A percentile compares a stretch with the other conserved stretches of the same genome.
phyloP scores from a whole-genome alignment of 306 rosid genomes.

The Gleditsia sinensis region DNA sequence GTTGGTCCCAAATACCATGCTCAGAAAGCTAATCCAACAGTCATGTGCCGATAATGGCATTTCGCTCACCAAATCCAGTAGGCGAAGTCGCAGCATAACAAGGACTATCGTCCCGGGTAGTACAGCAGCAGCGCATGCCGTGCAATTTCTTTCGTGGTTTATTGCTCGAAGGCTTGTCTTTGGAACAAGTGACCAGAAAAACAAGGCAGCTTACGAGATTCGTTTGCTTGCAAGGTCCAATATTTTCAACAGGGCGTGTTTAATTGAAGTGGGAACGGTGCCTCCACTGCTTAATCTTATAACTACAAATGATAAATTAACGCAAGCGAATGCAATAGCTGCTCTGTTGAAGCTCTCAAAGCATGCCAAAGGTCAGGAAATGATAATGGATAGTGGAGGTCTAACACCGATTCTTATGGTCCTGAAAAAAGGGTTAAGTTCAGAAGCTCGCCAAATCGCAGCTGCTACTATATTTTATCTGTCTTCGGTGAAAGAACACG shows the following conservation, averaged over 20 bases:
- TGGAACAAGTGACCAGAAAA: slow-evolving; percentile 53
- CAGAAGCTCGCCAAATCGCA: slow-evolving; percentile 65
- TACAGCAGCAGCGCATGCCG: slow-evolving; percentile 51
- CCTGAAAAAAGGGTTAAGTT: slow-evolving; percentile 51
- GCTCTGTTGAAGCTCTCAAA: slow-evolving; percentile 81
- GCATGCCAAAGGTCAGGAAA: slow-evolving; percentile 50
- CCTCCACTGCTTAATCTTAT: slow-evolving; percentile 58
- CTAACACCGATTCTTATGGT: slow-evolving; percentile 44
- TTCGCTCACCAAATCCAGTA: slow-evolving; percentile 13
- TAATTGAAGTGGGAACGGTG: slow-evolving; percentile 61
- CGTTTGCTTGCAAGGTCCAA: slow-evolving; percentile 68
- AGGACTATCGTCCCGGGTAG: slow-evolving; percentile 47
- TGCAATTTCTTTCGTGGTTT: slow-evolving; percentile 58
- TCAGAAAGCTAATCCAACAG: slow-evolving; percentile 56
- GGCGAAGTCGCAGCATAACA: slow-evolving; percentile 39
- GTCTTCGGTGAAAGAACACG: slow-evolving; percentile 53
- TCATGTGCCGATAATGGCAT: slow-evolving; percentile 54
- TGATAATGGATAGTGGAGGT: slow-evolving; percentile 54
- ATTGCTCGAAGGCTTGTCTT: slow-evolving; percentile 56
- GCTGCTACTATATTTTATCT: slow-evolving; percentile 77
- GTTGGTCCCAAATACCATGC: slow-evolving; percentile 61
- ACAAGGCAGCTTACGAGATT: slow-evolving; percentile 76
- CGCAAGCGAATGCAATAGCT: slow-evolving; percentile 63
- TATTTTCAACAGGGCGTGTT: slow-evolving; percentile 66
- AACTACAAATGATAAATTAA: slow-evolving; percentile 24